These are phyloP conservation scores for Aspergillus bertholletiae DNA, from an alignment of 495 filamentous ascomycete genomes.

Conservation along the genomic window DNA sequence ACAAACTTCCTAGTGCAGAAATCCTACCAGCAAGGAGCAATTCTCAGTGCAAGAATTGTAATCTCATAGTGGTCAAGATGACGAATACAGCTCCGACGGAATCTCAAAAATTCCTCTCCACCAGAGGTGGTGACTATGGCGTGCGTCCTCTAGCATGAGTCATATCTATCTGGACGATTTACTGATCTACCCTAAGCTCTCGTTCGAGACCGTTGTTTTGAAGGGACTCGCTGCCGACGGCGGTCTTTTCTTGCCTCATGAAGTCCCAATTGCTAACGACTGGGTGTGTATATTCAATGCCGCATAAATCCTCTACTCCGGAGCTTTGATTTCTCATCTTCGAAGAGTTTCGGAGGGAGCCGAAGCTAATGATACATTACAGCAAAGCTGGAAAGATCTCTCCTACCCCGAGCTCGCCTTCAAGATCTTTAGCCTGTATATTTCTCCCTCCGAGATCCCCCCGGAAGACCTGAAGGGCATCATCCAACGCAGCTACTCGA, in stretches of 20 bases:
- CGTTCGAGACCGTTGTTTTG: constrained; percentile 87
- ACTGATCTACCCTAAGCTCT: constrained; percentile 53
- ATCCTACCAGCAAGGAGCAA: no score
- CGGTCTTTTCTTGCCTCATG: constrained; percentile 85
- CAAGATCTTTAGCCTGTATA: constrained; percentile 70
- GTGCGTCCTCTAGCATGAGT: constrained; percentile 38
- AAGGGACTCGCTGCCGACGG: constrained; percentile 88
- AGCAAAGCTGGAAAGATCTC: constrained; percentile 61
- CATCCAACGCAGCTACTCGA: constrained; percentile 75
- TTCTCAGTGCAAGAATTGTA: not conserved
- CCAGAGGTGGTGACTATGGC: constrained; percentile 73
- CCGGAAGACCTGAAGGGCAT: constrained; percentile 73
- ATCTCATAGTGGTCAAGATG: constrained; percentile 1
- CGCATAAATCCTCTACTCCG: no score
- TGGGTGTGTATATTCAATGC: constrained; percentile 53
- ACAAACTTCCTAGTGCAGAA: no score
- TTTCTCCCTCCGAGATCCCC: constrained; percentile 79
- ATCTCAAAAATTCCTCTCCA: constrained; percentile 79
- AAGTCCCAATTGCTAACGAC: constrained; percentile 47
- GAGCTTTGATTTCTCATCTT: no score
- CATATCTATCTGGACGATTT: not conserved
- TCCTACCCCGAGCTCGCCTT: constrained; percentile 76
- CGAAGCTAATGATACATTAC: not conserved
- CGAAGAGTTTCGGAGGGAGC: not conserved
- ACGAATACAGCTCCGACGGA: not conserved